Conservation (phyloP, 179 eudicot species). For the Spinacia oleracea region DNA sequence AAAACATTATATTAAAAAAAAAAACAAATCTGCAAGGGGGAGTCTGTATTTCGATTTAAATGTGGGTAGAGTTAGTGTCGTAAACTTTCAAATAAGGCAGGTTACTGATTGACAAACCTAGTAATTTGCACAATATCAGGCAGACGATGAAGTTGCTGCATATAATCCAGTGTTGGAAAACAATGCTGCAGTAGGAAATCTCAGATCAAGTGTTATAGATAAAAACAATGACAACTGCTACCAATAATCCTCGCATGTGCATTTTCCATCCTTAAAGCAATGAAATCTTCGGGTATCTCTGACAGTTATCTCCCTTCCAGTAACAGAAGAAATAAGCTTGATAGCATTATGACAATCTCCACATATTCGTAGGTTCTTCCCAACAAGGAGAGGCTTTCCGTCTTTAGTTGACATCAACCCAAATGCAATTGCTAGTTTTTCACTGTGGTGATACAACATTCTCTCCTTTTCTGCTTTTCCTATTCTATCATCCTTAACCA, state of each 20-base stretch:
- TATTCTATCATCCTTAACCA: conserved; percentile 50
- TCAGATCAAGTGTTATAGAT: not conserved
- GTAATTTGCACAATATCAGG: not conserved
- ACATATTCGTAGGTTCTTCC: conserved; percentile 87
- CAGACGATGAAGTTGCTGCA: not conserved
- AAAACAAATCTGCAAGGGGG: not conserved
- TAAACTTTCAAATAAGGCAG: not conserved
- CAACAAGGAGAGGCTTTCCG: conserved; percentile 59
- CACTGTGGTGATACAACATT: conserved; percentile 68
- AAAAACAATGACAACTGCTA: conserved; percentile 19
- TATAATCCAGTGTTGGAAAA: not conserved
- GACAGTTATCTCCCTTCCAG: conserved; percentile 67
- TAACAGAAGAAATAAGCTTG: conserved; percentile 58
- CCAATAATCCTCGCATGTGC: conserved; percentile 91
- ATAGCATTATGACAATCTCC: conserved; percentile 90
- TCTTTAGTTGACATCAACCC: conserved; percentile 62
- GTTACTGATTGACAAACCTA: not conserved
- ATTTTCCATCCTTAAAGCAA: conserved; percentile 69
- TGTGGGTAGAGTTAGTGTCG: no score
- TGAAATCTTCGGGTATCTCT: conserved; percentile 84
- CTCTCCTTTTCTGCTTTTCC: conserved; percentile 48
- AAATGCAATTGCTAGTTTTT: conserved; percentile 82
- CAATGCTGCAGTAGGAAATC: no score
- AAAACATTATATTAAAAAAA: not conserved
- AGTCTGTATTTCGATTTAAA: not conserved